Evolutionary conservation across 1,139 yeast species (phyloP).

Genomic region (Scheffersomyces segobiensis): DNA sequence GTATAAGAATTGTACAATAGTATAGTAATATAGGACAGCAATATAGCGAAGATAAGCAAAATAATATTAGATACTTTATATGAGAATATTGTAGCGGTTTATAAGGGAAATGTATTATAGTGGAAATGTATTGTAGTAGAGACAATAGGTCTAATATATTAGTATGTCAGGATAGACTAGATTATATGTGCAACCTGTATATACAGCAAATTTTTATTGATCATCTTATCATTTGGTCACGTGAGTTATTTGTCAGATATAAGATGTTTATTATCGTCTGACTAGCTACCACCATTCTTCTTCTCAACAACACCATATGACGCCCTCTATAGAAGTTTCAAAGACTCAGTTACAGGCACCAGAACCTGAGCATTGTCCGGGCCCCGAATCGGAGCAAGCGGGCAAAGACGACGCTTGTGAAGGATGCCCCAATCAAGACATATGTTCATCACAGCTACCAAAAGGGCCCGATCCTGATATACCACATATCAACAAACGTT

Average conservation of each 20-base stretch:
- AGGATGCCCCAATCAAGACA: slow-evolving; percentile 92
- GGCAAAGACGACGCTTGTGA: slow-evolving; percentile 93
- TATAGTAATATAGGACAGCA: not conserved
- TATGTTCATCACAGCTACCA: slow-evolving; percentile 80
- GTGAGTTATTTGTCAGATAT: not conserved
- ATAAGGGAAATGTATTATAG: no score
- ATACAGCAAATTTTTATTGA: not conserved
- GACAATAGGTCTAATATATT: not conserved
- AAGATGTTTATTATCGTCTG: not conserved
- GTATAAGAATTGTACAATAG: not conserved
- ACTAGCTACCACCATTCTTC: not conserved
- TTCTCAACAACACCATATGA: not conserved
- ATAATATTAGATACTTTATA: no score
- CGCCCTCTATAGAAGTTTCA: slow-evolving; percentile 7
- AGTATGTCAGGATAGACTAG: not conserved
- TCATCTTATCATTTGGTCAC: not conserved
- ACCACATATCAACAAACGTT: slow-evolving; percentile 69
- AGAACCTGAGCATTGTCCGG: slow-evolving; percentile 97
- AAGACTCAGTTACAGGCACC: slow-evolving; percentile 44
- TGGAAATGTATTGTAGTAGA: not conserved
- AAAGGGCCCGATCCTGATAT: slow-evolving; percentile 97
- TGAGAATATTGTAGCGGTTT: no score
- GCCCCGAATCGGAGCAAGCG: slow-evolving; percentile 91
- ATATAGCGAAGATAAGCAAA: not conserved
- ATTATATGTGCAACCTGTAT: not conserved